A percentile compares a stretch with the other conserved stretches of the same genome.
Conservation (phyloP, 2,329 filamentous ascomycete species). For the Teratosphaeria viscida region DNA sequence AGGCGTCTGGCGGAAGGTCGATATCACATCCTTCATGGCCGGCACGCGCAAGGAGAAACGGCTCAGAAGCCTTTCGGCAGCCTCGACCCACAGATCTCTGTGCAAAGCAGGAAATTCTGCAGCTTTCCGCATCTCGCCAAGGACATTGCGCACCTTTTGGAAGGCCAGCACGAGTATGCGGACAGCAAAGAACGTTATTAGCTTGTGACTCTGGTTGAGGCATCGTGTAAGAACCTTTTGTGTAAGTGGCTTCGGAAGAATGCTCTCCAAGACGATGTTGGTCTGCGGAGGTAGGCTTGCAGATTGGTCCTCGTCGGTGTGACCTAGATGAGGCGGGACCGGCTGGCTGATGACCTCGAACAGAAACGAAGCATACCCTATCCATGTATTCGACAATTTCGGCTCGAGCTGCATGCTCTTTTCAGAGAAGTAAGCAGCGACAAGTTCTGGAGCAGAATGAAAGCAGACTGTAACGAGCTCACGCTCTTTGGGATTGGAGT, state of each 20-base stretch:
- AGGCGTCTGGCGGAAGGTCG: slow-evolving; percentile 58
- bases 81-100: slow-evolving; percentile 56
- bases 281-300: slow-evolving; percentile 65
- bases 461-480: slow-evolving; percentile 76
- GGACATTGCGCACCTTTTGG: slow-evolving; percentile 59
- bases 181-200: slow-evolving; percentile 76
- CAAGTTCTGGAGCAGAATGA: slow-evolving; percentile 68
- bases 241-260: slow-evolving; percentile 72
- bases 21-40: slow-evolving; percentile 68
- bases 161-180: slow-evolving; percentile 70
- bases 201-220: slow-evolving; percentile 62
- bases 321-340: slow-evolving; percentile 62
- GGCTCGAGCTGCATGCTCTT: slow-evolving; percentile 78
- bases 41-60: slow-evolving; percentile 73
- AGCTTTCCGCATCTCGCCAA: slow-evolving; percentile 50
- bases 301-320: slow-evolving; percentile 43
- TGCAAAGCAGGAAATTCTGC: slow-evolving; percentile 22
- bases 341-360: slow-evolving; percentile 70
- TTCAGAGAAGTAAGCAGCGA: slow-evolving; percentile 79
- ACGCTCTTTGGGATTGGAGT: slow-evolving; percentile 69
- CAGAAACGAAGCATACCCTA: slow-evolving; percentile 81
- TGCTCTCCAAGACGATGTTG: slow-evolving; percentile 69
- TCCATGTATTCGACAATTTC: slow-evolving; percentile 86
- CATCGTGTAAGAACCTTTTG: slow-evolving; percentile 72
- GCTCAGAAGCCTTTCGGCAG: slow-evolving; percentile 54